phyloP scores from a whole-genome alignment of 2,329 filamentous ascomycete species.

The Penicillium sp. region DNA sequence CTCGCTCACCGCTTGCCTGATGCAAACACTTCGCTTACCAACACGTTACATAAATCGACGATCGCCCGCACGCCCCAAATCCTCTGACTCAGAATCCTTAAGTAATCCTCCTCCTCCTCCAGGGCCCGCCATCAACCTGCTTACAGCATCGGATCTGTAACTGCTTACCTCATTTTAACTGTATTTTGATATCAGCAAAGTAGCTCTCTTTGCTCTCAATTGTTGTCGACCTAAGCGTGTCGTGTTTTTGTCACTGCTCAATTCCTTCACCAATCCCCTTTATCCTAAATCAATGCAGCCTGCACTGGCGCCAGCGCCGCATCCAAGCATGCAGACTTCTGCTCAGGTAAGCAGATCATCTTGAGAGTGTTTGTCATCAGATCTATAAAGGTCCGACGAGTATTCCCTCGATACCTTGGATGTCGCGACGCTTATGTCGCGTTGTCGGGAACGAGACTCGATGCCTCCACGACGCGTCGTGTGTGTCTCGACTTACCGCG shows the following conservation, averaged over 20 bases:
- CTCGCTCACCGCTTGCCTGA: not conserved
- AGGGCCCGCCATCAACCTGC: slow-evolving; percentile 21
- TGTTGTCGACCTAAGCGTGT: not conserved
- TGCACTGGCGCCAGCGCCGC: slow-evolving; percentile 49
- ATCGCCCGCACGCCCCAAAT: not conserved
- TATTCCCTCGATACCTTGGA: not conserved
- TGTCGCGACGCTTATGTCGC: not conserved
- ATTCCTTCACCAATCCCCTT: slow-evolving; percentile 8
- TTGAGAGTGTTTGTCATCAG: slow-evolving; percentile 40
- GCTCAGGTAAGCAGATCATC: slow-evolving; percentile 54
- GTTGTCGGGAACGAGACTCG: not conserved
- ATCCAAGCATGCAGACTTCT: slow-evolving; percentile 48
- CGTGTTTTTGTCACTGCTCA: not conserved
- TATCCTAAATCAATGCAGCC: slow-evolving; percentile 42
- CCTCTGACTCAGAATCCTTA: slow-evolving; percentile 20
- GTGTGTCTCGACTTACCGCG: slow-evolving; percentile 3
- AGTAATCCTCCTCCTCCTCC: slow-evolving; percentile 17
- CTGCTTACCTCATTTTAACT: slow-evolving; percentile 27
- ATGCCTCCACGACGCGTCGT: slow-evolving; percentile 15
- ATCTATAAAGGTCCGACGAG: slow-evolving; percentile 13
- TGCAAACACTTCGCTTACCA: slow-evolving; percentile 1
- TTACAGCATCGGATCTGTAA: slow-evolving; percentile 35
- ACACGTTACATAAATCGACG: slow-evolving; percentile 7
- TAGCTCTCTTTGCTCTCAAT: slow-evolving; percentile 7
- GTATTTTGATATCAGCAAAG: slow-evolving; percentile 18